Evolutionary conservation across 768 basidiomycete species (phyloP), one percentile per base, ranked within the genome.

Genomic region (Russula compacta): DNA sequence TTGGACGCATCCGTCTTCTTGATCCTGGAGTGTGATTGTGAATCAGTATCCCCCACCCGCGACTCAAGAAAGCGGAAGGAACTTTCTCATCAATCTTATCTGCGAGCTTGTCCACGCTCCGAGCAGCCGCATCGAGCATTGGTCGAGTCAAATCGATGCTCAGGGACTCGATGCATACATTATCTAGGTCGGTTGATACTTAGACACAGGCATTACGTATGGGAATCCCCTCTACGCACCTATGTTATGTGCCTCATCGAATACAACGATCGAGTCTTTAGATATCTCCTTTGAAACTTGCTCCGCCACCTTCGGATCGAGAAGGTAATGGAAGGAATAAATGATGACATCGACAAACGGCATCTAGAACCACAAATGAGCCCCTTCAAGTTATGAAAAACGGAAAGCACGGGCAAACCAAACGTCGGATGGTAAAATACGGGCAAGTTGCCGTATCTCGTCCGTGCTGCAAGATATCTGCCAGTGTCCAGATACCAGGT

Each of bases 221-320:
- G 44, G 29, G 21, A 43, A 43, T 56, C 38, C 57, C 42, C 42
- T 56, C 17, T 32, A 65, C 79, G 59, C 67, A 94, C 95, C 95
- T 54, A 99, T 99, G 71, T 99, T 99, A 73, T 99, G 97, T 15
- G 97, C 97, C 71, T 99, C 97, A 69, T 99, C 97, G 69, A 99
- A 99, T 1, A 99, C 97, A 42, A 99, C 94, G 56, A 99, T 99
- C 35, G 93, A 88, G 71, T 99, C 97, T 69, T 98, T 98, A 8
- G 89, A 91, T 75, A 99, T 79, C 72, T 99, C 97, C 70, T 92
- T 95, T 2, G 97, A 98, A 14, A 99, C 97, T 75, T 98, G 95
- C 67, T 98, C 97, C 0, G 97, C 97, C 44, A 99, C 95, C 74
- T 99, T 99, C 2, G 97, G 97, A 75, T 99, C 97, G 35, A 99